Base-by-base conservation (phyloP, 2,329 filamentous ascomycete species). In the Pezicula neosporulosa region DNA sequence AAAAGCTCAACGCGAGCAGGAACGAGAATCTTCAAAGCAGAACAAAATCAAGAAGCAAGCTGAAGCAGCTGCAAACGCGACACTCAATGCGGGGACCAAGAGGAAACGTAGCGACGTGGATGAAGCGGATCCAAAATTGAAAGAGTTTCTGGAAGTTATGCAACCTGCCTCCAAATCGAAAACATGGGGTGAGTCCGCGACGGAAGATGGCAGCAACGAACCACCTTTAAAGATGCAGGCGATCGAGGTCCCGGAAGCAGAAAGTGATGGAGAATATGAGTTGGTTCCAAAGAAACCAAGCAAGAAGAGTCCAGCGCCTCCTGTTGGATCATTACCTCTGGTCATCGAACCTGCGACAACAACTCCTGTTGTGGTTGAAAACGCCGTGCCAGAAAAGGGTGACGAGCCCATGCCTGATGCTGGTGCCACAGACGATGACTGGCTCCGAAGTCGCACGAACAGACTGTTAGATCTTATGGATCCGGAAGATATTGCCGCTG, bases 401-500 rank as follows among this genome's bases (percentile, higher is more conserved):
- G 59, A 64, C 47, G 56, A 63, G 41, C 58, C 61, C 24, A 56
- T 24, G 60, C 43, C 58, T 57, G 48, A 59, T 19, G 63, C 54
- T 9, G 51, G 50, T 30, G 66, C 72, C 43, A 73, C 74, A 47
- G 76, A 85, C 19, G 84, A 86, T 54, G 92, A 97, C 69, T 99
- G 94, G 94, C 77, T 97, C 60, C 85, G 93, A 52, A 93, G 89
- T 56, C 84, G 89, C 60, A 97, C 92, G 13, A 97, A 86, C 70
- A 82, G 93, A 62, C 74, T 96, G 45, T 77, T 97, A 47, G 94
- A 93, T 67, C 75, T 97, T 27, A 77, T 92, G 49, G 90, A 96
- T 61, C 66, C 65, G 13, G 60, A 64, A 48, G 65, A 68, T 41
- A 58, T 64, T 24, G 50, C 60, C 48, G 52, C 46, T 53, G 42